Evolutionary conservation across 257 asterid species (phyloP).

Genomic region (Linaria vulgaris): DNA sequence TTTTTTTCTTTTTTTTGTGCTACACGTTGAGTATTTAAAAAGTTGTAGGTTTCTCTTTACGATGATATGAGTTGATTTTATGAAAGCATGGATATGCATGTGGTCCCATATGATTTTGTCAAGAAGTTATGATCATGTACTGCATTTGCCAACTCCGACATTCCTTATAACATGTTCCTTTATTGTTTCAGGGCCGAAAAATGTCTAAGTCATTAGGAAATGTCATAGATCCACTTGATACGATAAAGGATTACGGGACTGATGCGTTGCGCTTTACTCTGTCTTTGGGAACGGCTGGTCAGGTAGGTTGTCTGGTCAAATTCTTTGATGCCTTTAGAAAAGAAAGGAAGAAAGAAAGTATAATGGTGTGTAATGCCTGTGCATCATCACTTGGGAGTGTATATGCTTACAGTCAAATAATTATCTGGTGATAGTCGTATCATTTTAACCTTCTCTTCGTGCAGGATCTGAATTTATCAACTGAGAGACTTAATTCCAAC

Average conservation of each 20-base stretch:
- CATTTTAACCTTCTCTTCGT: slow-evolving; percentile 21
- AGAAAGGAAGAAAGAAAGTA: not conserved
- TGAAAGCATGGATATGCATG: not conserved
- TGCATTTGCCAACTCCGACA: slow-evolving; percentile 25
- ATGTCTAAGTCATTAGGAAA: slow-evolving; percentile 97
- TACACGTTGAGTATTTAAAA: not conserved
- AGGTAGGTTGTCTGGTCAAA: slow-evolving; percentile 52
- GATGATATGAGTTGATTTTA: not conserved
- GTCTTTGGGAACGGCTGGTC: slow-evolving; percentile 95
- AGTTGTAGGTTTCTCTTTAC: not conserved
- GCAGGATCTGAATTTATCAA: slow-evolving; percentile 89
- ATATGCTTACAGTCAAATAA: not conserved
- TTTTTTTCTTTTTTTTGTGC: not conserved
- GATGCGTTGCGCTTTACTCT: slow-evolving; percentile 97
- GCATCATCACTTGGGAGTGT: slow-evolving; percentile 1
- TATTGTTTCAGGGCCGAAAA: slow-evolving; percentile 79
- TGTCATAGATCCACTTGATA: slow-evolving; percentile 88
- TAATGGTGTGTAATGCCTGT: slow-evolving; percentile 21
- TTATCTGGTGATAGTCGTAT: slow-evolving; percentile 9
- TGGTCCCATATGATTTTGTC: not conserved
- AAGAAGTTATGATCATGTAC: slow-evolving; percentile 2
- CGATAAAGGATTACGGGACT: slow-evolving; percentile 83
- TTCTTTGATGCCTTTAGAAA: not conserved
- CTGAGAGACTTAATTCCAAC: slow-evolving; percentile 79
- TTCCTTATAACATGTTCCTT: slow-evolving; percentile 22